Percentiles rank a stretch among this genome's conserved stretches.
Evolutionary conservation across 306 rosid genomes (phyloP).

Genomic region (Malus sylvestris): DNA sequence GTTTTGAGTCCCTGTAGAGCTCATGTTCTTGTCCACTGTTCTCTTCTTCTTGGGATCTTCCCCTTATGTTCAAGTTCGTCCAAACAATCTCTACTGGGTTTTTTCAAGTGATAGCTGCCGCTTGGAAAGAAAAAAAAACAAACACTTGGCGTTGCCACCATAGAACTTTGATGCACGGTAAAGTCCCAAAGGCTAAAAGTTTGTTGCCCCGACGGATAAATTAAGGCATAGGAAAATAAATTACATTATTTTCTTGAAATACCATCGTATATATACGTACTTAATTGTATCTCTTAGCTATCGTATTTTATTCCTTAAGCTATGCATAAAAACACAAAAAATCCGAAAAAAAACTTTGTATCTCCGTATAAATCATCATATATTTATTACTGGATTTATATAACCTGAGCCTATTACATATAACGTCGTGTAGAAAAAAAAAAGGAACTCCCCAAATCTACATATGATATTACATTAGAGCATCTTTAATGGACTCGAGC

Average conservation of each 20-base stretch:
- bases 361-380: neutral
- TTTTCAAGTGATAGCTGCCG: constrained; percentile 41
- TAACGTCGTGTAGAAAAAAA: too few relatives aligned
- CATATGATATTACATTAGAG: too few relatives aligned
- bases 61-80: constrained; percentile 33
- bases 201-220: constrained; percentile 52
- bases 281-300: neutral
- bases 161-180: constrained; percentile 39
- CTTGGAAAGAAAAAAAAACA: constrained; percentile 68
- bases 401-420: too few relatives aligned
- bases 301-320: neutral
- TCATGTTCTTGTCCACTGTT: constrained; percentile 47
- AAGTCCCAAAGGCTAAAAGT: constrained; percentile 38
- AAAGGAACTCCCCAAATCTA: too few relatives aligned
- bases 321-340: neutral
- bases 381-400: neutral
- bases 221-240: constrained; percentile 31
- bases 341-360: neutral
- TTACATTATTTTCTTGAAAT: neutral
- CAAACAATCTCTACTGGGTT: constrained; percentile 48
- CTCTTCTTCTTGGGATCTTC: constrained; percentile 60
- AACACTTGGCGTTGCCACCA: constrained; percentile 34
- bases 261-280: neutral
- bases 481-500: too few relatives aligned
- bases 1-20: constrained; percentile 59